phyloP scores from a whole-genome alignment of 768 basidiomycete species.

The Phaeolepiota aurea region DNA sequence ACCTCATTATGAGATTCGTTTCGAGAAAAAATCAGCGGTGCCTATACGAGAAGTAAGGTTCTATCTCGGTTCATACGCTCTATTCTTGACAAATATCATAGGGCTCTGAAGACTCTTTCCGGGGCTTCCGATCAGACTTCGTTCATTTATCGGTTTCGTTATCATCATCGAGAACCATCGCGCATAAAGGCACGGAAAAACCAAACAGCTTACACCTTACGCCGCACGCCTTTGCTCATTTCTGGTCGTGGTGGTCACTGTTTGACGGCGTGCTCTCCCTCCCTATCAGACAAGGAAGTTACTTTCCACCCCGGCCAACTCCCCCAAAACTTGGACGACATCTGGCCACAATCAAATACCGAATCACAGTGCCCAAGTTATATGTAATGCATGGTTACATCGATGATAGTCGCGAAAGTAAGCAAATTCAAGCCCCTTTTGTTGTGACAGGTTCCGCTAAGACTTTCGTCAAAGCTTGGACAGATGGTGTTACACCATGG shows the following conservation, averaged over 20 bases:
- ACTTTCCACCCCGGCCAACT: conserved; percentile 61
- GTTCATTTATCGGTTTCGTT: conserved; percentile 88
- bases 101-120: conserved; percentile 65
- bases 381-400: conserved; percentile 85
- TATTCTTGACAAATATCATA: conserved; percentile 12
- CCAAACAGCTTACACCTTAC: conserved; percentile 79
- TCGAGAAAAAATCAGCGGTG: conserved; percentile 37
- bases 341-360: conserved; percentile 88
- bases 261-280: conserved; percentile 75
- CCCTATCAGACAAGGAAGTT: conserved; percentile 82
- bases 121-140: conserved; percentile 87
- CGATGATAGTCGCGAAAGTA: conserved; percentile 64
- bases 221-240: conserved; percentile 79
- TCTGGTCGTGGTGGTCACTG: conserved; percentile 86
- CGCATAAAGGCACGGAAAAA: conserved; percentile 16
- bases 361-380: conserved; percentile 65
- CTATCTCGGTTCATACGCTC: conserved; percentile 3
- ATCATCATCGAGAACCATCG: conserved; percentile 46
- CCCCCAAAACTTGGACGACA: conserved; percentile 87
- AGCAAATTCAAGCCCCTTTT: conserved; percentile 9
- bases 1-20: conserved; percentile 69
- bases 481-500: conserved; percentile 66
- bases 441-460: conserved; percentile 3
- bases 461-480: conserved; percentile 50
- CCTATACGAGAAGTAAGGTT: conserved; percentile 40